Percentiles rank a stretch among this genome's conserved stretches.
phyloP scores from a whole-genome alignment of 73 alveolate genomes.

The Paramecium bursaria region DNA sequence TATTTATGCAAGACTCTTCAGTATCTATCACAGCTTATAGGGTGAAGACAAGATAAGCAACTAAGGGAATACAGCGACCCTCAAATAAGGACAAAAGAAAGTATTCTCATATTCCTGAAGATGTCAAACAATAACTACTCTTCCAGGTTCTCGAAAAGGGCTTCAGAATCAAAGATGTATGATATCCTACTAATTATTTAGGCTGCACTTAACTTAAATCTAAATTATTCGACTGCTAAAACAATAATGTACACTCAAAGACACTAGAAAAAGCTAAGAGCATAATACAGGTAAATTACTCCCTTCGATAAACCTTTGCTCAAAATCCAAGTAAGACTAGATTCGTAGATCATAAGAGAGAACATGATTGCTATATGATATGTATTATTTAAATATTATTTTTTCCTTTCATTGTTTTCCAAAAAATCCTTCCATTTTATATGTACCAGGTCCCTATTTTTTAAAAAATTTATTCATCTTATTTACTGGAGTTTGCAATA shows the following conservation, averaged over 20 bases:
- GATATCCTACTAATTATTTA: not conserved
- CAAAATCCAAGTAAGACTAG: too few relatives aligned
- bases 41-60: slow-evolving; percentile 36
- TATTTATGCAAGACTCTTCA: not conserved
- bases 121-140: not conserved
- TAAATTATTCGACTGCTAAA: slow-evolving; percentile 59
- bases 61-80: not conserved
- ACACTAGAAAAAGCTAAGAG: not conserved
- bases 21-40: slow-evolving; percentile 7
- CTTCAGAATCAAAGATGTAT: slow-evolving; percentile 49
- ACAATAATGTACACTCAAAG: slow-evolving; percentile 37
- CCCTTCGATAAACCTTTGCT: too few relatives aligned
- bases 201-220: slow-evolving; percentile 49
- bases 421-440: slow-evolving; percentile 34
- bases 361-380: too few relatives aligned
- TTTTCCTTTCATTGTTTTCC: too few relatives aligned
- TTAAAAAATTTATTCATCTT: not conserved
- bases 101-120: slow-evolving; percentile 53
- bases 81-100: slow-evolving; percentile 39
- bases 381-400: too few relatives aligned
- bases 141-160: slow-evolving; percentile 12
- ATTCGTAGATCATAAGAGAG: too few relatives aligned
- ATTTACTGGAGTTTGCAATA: not conserved
- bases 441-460: slow-evolving; percentile 53
- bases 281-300: not conserved